These are phyloP conservation scores for Leccinum ochraceum DNA, from an alignment of 768 basidiomycete genomes.

Conservation along the genomic window DNA sequence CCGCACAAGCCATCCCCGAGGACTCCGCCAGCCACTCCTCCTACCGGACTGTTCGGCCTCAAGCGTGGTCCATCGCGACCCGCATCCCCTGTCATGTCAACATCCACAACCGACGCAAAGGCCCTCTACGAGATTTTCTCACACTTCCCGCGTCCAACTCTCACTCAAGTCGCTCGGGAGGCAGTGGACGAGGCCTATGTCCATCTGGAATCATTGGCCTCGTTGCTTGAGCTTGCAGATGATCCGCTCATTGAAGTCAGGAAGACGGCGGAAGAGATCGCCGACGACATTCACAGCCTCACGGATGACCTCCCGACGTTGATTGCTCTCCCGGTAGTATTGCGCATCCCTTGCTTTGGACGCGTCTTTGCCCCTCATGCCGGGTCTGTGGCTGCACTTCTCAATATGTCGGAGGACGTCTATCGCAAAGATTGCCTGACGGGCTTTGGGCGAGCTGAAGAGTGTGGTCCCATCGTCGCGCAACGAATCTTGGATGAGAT, in stretches of 20 bases:
- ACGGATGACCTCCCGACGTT: conserved; percentile 72
- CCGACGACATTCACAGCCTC: conserved; percentile 48
- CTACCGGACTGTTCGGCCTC: conserved; percentile 59
- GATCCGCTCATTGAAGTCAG: conserved; percentile 29
- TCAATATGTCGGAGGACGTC: conserved; percentile 59
- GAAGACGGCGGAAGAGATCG: conserved; percentile 28
- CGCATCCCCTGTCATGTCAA: conserved; percentile 53
- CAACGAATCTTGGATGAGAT: conserved; percentile 57
- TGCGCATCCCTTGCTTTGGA: conserved; percentile 44
- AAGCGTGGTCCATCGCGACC: conserved; percentile 70
- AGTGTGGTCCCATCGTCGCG: conserved; percentile 61
- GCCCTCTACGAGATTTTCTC: conserved; percentile 62
- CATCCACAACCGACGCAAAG: conserved; percentile 57
- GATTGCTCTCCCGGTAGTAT: conserved; percentile 67
- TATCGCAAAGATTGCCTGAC: conserved; percentile 70
- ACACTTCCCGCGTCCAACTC: conserved; percentile 59
- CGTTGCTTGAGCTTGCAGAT: conserved; percentile 55
- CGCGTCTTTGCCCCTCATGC: background rate
- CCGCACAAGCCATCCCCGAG: conserved; percentile 38
- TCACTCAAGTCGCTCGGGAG: conserved; percentile 65
- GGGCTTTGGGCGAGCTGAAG: conserved; percentile 79
- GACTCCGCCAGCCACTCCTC: conserved; percentile 57
- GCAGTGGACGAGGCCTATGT: conserved; percentile 80
- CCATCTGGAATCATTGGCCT: conserved; percentile 56
- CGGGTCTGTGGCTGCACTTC: conserved; percentile 49